phyloP scores from a whole-genome alignment of 2,329 filamentous ascomycete genomes.

The Epichloe festucae region DNA sequence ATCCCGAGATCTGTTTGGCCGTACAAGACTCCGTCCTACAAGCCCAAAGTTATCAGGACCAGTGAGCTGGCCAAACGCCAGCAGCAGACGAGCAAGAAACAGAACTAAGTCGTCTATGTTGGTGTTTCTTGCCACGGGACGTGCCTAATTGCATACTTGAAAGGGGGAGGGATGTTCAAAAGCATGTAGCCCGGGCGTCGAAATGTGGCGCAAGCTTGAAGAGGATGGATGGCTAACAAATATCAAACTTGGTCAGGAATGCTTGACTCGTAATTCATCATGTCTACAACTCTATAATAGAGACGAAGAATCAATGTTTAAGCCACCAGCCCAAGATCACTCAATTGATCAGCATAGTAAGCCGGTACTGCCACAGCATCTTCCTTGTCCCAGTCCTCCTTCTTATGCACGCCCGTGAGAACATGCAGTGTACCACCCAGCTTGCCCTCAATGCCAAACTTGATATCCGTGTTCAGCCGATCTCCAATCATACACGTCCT shows the following conservation, averaged over 20 bases:
- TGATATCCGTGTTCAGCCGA: constrained; percentile 86
- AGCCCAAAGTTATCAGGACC: constrained; percentile 35
- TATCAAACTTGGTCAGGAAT: not conserved
- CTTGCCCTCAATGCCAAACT: constrained; percentile 82
- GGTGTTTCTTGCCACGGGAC: not conserved
- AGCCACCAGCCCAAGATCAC: constrained; percentile 46
- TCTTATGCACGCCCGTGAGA: constrained; percentile 76
- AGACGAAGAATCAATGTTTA: constrained; percentile 1
- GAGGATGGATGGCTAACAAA: not conserved
- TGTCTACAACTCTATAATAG: constrained; percentile 4
- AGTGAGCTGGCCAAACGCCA: constrained; percentile 36
- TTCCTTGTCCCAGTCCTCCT: constrained; percentile 66
- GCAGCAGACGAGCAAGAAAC: constrained; percentile 26
- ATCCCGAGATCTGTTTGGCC: constrained; percentile 45
- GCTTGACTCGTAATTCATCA: not conserved
- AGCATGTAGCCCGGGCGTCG: not conserved
- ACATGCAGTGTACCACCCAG: constrained; percentile 87
- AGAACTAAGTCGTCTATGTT: constrained; percentile 12
- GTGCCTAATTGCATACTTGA: not conserved
- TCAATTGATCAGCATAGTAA: constrained; percentile 74
- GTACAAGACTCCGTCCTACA: constrained; percentile 27
- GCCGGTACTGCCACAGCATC: constrained; percentile 58
- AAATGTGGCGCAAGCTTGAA: not conserved
- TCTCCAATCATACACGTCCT: constrained; percentile 95
- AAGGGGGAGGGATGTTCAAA: not conserved